A percentile compares a stretch with the other conserved stretches of the same genome.
phyloP scores from a whole-genome alignment of 83 land plant species.

The Thuja plicata region DNA sequence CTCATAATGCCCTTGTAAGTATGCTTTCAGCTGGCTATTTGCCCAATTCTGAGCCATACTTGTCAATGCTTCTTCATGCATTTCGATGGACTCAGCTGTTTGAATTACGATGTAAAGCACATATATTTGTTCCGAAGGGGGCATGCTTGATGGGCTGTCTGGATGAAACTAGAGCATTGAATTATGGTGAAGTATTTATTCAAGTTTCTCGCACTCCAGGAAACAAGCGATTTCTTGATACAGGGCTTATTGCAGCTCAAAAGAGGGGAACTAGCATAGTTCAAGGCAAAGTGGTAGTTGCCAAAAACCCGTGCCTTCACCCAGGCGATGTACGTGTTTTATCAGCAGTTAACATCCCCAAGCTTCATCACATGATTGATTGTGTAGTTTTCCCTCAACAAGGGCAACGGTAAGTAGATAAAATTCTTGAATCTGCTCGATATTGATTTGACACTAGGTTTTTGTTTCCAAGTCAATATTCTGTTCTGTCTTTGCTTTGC shows the following conservation, averaged over 20 bases:
- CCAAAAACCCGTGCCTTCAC: slow-evolving; percentile 94
- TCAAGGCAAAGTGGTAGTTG: slow-evolving; percentile 71
- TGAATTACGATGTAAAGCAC: slow-evolving; percentile 58
- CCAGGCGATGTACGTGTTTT: slow-evolving; percentile 90
- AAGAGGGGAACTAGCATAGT: slow-evolving; percentile 31
- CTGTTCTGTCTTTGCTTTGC: neutral
- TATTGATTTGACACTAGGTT: neutral
- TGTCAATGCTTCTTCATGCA: slow-evolving; percentile 76
- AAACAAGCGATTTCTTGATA: slow-evolving; percentile 10
- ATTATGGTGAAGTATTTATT: slow-evolving; percentile 93
- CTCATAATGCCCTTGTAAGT: slow-evolving; percentile 47
- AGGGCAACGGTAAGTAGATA: slow-evolving; percentile 62
- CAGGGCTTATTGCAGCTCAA: slow-evolving; percentile 16
- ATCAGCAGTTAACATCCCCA: slow-evolving; percentile 62
- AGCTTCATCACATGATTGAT: slow-evolving; percentile 84
- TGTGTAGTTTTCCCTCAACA: slow-evolving; percentile 95
- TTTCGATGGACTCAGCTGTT: slow-evolving; percentile 71
- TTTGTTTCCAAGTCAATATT: neutral
- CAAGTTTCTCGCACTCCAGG: slow-evolving; percentile 59
- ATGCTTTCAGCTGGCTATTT: slow-evolving; percentile 79
- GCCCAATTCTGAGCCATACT: slow-evolving; percentile 81
- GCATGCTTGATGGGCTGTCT: slow-evolving; percentile 92
- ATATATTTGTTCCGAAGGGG: slow-evolving; percentile 79
- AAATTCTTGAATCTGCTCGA: neutral
- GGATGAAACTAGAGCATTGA: slow-evolving; percentile 72